Percentiles rank a stretch among this genome's conserved stretches.
Evolutionary conservation across 1,139 yeast species (phyloP).

Genomic region (Geotrichum citri-aurantii): DNA sequence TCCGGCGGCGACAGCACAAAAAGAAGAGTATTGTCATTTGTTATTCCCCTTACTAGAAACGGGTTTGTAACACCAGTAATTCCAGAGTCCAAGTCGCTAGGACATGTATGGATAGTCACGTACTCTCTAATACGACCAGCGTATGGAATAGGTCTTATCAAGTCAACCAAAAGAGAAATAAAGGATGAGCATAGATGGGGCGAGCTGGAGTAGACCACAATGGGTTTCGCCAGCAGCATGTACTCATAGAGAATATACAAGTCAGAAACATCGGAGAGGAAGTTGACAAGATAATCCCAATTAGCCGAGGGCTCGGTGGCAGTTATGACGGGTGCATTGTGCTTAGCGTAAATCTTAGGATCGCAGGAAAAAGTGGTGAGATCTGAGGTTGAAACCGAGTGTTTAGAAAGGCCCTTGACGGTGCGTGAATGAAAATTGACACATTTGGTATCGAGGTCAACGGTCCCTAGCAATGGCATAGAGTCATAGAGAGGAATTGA

Average conservation of each 20-base stretch:
- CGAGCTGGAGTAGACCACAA: constrained; percentile 26
- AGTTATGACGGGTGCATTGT: constrained; percentile 18
- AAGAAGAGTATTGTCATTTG: constrained; percentile 7
- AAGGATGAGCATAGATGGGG: constrained; percentile 30
- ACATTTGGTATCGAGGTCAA: constrained; percentile 13
- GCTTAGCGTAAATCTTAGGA: constrained; percentile 5
- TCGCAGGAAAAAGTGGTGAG: constrained; percentile 1
- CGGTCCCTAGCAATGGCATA: constrained; percentile 20
- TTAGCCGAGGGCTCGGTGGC: constrained; percentile 23
- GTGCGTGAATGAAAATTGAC: constrained; percentile 12
- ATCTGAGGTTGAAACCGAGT: constrained; percentile 10
- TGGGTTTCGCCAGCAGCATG: constrained; percentile 25
- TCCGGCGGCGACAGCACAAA: constrained; percentile 11
- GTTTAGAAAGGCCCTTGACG: background rate
- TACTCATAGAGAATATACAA: constrained; percentile 30
- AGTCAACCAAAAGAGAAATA: constrained; percentile 25
- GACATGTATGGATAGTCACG: constrained; percentile 27
- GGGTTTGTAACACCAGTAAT: constrained; percentile 31
- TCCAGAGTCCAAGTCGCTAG: constrained; percentile 19
- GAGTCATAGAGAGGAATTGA: constrained; percentile 20
- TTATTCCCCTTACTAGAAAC: constrained; percentile 21
- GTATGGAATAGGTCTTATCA: constrained; percentile 27
- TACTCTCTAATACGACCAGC: constrained; percentile 27
- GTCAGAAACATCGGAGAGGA: constrained; percentile 23
- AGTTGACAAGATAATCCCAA: constrained; percentile 24